A percentile compares a stretch with the other conserved stretches of the same genome.
phyloP scores from a whole-genome alignment of 441 rosid species.

The Erodium moschatum region DNA sequence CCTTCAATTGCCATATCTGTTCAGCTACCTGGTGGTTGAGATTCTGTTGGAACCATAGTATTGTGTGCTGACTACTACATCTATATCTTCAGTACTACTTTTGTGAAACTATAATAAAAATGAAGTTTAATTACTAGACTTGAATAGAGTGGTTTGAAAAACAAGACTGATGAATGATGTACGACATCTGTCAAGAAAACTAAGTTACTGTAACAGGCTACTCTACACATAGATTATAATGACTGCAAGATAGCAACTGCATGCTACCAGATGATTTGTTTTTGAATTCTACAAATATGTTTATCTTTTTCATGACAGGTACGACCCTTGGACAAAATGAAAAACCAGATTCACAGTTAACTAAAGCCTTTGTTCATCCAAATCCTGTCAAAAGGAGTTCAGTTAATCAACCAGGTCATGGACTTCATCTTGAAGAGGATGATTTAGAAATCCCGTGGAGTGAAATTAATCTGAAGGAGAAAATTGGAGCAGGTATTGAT shows the following conservation, averaged over 20 bases:
- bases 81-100: no score
- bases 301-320: constrained; percentile 21
- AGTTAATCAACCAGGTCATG: constrained; percentile 15
- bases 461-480: constrained; percentile 32
- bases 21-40: no score
- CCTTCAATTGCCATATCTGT: no score
- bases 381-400: constrained; percentile 17
- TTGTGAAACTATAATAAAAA: no score
- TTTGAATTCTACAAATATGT: constrained; percentile 6
- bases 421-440: constrained; percentile 23
- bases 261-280: background rate
- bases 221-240: background rate
- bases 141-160: no score
- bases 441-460: constrained; percentile 29
- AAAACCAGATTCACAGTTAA: constrained; percentile 18
- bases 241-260: constrained; percentile 5
- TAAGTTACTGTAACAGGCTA: background rate
- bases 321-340: constrained; percentile 17
- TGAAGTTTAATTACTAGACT: no score
- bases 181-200: background rate
- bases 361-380: constrained; percentile 25
- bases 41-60: no score
- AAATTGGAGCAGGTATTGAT: constrained; percentile 35
- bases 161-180: no score
- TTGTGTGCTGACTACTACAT: no score